phyloP scores from a whole-genome alignment of 2,329 filamentous ascomycete genomes.

The Colletotrichum tropicale region DNA sequence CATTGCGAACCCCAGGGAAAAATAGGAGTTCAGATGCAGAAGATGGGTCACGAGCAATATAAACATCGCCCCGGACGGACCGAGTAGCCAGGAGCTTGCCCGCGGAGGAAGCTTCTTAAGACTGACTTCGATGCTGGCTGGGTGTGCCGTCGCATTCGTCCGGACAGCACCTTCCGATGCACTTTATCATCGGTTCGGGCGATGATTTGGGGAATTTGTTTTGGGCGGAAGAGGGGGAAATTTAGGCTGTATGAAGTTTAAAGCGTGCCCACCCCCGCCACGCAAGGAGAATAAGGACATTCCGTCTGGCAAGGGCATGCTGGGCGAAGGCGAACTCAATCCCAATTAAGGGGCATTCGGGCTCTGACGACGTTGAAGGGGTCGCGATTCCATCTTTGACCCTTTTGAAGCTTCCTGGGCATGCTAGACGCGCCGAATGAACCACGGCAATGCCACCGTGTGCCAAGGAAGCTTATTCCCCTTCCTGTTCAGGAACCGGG shows the following conservation, averaged over 20 bases:
- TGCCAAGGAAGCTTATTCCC: slow-evolving; percentile 15
- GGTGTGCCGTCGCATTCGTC: background rate
- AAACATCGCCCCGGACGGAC: background rate
- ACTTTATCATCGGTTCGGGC: background rate
- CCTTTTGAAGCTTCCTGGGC: background rate
- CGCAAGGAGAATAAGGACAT: background rate
- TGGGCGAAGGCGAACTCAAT: background rate
- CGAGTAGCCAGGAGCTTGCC: background rate
- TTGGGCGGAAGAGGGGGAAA: background rate
- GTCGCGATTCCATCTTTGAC: background rate
- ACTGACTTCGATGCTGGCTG: background rate
- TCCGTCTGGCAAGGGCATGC: background rate
- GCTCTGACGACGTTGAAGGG: background rate
- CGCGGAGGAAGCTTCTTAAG: background rate
- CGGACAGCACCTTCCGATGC: slow-evolving; percentile 7
- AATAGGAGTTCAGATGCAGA: background rate
- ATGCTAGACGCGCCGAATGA: background rate
- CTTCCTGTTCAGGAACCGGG: background rate
- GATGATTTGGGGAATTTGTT: background rate
- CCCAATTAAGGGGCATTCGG: background rate
- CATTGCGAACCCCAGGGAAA: background rate
- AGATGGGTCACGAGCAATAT: slow-evolving; percentile 9
- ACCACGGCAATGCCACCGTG: background rate
- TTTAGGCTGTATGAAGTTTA: slow-evolving; percentile 17
- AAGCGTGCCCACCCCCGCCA: background rate